Evolutionary conservation across 345 rosid species (phyloP).

Genomic region (Carallia pectinifolia): DNA sequence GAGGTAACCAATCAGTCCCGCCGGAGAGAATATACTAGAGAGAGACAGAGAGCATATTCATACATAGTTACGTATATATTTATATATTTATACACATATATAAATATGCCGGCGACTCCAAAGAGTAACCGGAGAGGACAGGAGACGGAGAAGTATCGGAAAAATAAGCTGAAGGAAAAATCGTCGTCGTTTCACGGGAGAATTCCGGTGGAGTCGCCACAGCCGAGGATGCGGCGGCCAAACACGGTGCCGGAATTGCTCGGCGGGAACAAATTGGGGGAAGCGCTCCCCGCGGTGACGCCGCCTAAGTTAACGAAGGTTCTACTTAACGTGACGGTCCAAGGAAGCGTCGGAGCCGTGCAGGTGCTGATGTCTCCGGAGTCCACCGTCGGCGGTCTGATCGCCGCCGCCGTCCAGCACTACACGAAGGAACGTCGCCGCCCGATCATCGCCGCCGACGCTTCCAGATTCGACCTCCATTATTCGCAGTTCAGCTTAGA

Average conservation of each 20-base stretch:
- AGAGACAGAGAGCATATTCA: too few species aligned
- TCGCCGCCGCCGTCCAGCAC: conserved; percentile 47
- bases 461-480: conserved; percentile 67
- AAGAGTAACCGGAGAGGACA: conserved; percentile 44
- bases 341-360: conserved; percentile 77
- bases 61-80: too few species aligned
- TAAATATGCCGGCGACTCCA: conserved; percentile 43
- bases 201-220: conserved; percentile 21
- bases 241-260: conserved; percentile 59
- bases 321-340: conserved; percentile 76
- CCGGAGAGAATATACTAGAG: too few species aligned
- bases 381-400: conserved; percentile 57
- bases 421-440: conserved; percentile 79
- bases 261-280: conserved; percentile 19
- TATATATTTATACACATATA: too few species aligned
- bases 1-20: too few species aligned
- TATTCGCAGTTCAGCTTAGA: conserved; percentile 94
- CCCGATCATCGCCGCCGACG: conserved; percentile 49
- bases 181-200: conserved; percentile 67
- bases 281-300: conserved; percentile 19
- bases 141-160: conserved; percentile 52
- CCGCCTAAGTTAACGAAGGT: conserved; percentile 73
- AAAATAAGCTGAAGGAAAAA: conserved; percentile 40
- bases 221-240: conserved; percentile 54
- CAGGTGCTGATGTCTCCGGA: conserved; percentile 74